Evolutionary conservation across 306 rosid species (phyloP), one percentile per base, ranked within the genome.

Genomic region (Prinsepia uniflora): DNA sequence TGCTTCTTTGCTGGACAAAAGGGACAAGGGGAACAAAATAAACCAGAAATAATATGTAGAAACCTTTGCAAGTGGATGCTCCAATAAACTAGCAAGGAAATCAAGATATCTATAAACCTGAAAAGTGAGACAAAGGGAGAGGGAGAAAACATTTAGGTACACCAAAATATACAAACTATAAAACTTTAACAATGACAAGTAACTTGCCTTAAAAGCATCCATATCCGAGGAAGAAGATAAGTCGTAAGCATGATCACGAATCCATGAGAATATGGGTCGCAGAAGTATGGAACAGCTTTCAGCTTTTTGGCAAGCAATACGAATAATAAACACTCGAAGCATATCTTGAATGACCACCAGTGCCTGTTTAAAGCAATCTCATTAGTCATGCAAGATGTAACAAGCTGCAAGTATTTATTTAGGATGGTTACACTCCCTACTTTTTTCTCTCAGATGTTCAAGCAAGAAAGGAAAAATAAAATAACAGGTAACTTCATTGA

Each of bases 1-100:
- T 64, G 47, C 50, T 46, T 41, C 48, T 59, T 49, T 46, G 14
- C 42, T 72, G 39, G 60, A 10, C 48, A 62, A 46, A 41, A 46
- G 40, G 45, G 46, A 18, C 11, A 59, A 39, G 63, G 68, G 71
- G 36, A 61, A 50, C 80, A 66, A 65, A 73, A 66, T 59, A 19
- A 66, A 46, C 48, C 2, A 22, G 45, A 70, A 58, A 60, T 36
- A 68, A 57, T 30, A 46, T 46, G 12, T 42, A 41, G 41, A 36
- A 68, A 94, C 99, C 99, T 94, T 87, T 82, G 88, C 89, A 74
- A 74, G 86, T 30, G 99, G 96, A 85, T 94, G 97, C 91, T 89
- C 97, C 82, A 85, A 79, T 75, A 94, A 81, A 79, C 91, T 85
- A 54, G 89, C 89, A 84, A 94, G 86, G 88, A 94, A 94, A 75